Conservation (phyloP, 139 green algal genomes). For the Chlamydomonas sp. region DNA sequence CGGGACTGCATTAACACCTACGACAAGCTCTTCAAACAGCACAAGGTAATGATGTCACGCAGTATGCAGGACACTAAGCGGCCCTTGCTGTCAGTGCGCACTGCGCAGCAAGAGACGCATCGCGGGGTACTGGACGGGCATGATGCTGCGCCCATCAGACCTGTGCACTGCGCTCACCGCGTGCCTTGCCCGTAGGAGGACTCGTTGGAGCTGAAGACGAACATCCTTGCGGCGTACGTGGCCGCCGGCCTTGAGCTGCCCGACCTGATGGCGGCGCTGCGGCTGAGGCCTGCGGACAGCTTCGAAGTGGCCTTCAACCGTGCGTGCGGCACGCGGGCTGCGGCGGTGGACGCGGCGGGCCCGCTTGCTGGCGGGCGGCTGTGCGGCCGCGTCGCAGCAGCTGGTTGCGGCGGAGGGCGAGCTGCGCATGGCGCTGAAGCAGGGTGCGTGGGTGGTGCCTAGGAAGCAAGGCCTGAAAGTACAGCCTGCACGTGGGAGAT, state of each 20-base stretch:
- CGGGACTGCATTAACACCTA: slow-evolving; percentile 71
- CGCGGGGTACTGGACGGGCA: neutral
- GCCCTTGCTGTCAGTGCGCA: no score
- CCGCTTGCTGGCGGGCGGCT: no score
- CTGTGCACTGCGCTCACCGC: neutral
- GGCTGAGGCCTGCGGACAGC: slow-evolving; percentile 58
- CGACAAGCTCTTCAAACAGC: slow-evolving; percentile 62
- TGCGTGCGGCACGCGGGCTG: slow-evolving; percentile 75
- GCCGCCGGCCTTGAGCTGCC: slow-evolving; percentile 75
- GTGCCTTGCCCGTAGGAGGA: slow-evolving; percentile 38
- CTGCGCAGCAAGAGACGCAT: no score
- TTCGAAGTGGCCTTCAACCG: slow-evolving; percentile 90
- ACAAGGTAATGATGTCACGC: slow-evolving; percentile 39
- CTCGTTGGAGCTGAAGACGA: slow-evolving; percentile 80
- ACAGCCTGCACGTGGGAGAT: no score
- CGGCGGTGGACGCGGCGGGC: slow-evolving; percentile 12
- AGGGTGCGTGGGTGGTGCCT: slow-evolving; percentile 54
- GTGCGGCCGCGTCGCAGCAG: slow-evolving; percentile 1
- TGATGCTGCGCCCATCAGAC: neutral
- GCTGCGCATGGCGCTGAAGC: slow-evolving; percentile 77
- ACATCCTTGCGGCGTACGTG: slow-evolving; percentile 88
- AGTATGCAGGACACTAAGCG: no score
- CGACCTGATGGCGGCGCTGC: slow-evolving; percentile 76
- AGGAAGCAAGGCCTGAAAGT: neutral
- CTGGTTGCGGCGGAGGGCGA: slow-evolving; percentile 73